Base-by-base conservation (phyloP, 352 stramenopile genomes). In the Phytopythium chamaehyphon region DNA sequence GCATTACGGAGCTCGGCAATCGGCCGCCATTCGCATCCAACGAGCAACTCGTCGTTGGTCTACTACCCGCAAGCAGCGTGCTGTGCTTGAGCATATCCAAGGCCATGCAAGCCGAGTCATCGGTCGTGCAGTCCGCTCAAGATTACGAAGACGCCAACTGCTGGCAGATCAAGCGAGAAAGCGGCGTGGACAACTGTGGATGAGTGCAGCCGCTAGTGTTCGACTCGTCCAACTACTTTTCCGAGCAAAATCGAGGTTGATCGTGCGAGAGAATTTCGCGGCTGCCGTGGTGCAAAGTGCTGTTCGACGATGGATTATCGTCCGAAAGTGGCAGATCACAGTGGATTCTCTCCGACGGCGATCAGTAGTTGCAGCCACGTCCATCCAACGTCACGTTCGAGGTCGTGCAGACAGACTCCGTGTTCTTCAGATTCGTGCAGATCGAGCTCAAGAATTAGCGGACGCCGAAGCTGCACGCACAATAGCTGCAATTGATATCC, bases 401-500 rank as follows among this genome's bases (percentile, higher is more conserved):
- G 48, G 73, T 78, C 35, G 21, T 1, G 18, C 18, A 6, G 8
- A 5, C 18, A 28, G 45, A 28, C n/a, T 12, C n/a, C 28, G 26
- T n/a, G 23, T 38, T 15, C 22, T 18, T 7, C 9, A 62, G 21
- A 52, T 50, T 1, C 60, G 47, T 22, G 16, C 54, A 3, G 39
- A 58, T 2, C 47, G 61, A 7, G 21, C 31, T 10, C 57, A 60
- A 40, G 36, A 62, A 28, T 48, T 64, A 11, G 57, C 67, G 9
- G 24, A 60, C 7, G 69, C 83, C 15, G 60, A 76, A 46, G 18
- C 57, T 4, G 18, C 33, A 0, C 64, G 77, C 24, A 47, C 66
- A 11, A 36, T 54, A 2, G 80, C 80, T 1, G 73, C 64, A 1
- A 36, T 66, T 12, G 28, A 44, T 9, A 47, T 90, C 11, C 80